A percentile compares a stretch with the other conserved stretches of the same genome.
Evolutionary conservation across 345 rosid genomes (phyloP).

Genomic region (Acer campestre): DNA sequence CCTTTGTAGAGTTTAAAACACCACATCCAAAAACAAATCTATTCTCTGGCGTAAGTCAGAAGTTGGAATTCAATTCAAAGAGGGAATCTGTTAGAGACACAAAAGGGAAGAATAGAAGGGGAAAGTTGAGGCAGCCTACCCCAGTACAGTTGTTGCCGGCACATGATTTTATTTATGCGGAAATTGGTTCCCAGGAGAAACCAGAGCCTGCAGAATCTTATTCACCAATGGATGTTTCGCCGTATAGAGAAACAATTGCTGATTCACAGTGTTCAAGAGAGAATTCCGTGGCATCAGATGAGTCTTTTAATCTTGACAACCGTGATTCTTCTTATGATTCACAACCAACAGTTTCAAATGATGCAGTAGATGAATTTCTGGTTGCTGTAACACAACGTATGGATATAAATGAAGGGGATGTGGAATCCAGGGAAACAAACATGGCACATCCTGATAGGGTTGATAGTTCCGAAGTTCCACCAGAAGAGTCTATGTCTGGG

Average conservation of each 20-base stretch:
- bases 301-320: conserved; percentile 40
- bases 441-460: conserved; percentile 38
- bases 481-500: conserved; percentile 58
- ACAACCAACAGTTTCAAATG: conserved; percentile 37
- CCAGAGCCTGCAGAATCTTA: conserved; percentile 61
- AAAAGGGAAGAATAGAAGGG: conserved; percentile 59
- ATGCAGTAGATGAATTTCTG: conserved; percentile 59
- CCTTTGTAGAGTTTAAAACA: conserved; percentile 56
- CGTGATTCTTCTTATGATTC: conserved; percentile 36
- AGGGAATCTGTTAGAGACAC: conserved; percentile 44
- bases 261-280: conserved; percentile 46
- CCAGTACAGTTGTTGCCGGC: conserved; percentile 52
- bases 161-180: conserved; percentile 53
- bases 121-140: conserved; percentile 60
- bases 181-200: conserved; percentile 41
- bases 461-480: conserved; percentile 41
- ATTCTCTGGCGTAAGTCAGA: conserved; percentile 48
- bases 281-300: conserved; percentile 65
- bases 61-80: conserved; percentile 63
- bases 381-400: conserved; percentile 58
- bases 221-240: conserved; percentile 90
- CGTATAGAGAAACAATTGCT: conserved; percentile 54
- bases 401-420: conserved; percentile 57
- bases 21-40: conserved; percentile 45
- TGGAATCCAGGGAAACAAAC: conserved; percentile 28